Evolutionary conservation across 2,329 filamentous ascomycete genomes (phyloP).

Genomic region (Remersonia thermophila): DNA sequence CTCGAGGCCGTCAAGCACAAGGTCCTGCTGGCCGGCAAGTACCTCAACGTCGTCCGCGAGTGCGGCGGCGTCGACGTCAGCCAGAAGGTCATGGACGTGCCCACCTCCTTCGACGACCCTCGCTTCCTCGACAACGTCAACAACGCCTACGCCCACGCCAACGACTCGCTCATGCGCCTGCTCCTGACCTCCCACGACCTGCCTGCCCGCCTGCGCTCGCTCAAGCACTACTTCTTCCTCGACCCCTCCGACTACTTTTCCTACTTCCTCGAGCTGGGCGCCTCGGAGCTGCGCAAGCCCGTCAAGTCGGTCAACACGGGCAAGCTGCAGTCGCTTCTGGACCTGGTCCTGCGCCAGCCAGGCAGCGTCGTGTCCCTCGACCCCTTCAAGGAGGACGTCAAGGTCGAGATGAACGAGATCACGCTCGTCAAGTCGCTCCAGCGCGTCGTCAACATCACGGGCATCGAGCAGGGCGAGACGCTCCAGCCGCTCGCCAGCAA

Average conservation of each 20-base stretch:
- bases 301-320: conserved; percentile 79
- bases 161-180: conserved; percentile 81
- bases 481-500: conserved; percentile 57
- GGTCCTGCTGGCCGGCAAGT: conserved; percentile 89
- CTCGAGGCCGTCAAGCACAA: conserved; percentile 86
- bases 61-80: conserved; percentile 92
- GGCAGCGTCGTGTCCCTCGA: conserved; percentile 89
- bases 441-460: conserved; percentile 91
- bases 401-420: conserved; percentile 92
- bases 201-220: conserved; percentile 70
- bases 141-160: conserved; percentile 86
- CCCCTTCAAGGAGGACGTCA: conserved; percentile 96
- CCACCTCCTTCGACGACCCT: conserved; percentile 79
- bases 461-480: conserved; percentile 79
- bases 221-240: conserved; percentile 99
- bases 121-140: conserved; percentile 95
- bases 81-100: conserved; percentile 78
- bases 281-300: conserved; percentile 81
- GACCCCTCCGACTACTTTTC: conserved; percentile 97
- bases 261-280: conserved; percentile 86
- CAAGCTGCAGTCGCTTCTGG: conserved; percentile 91
- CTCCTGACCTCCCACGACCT: conserved; percentile 87
- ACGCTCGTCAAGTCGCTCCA: conserved; percentile 88
- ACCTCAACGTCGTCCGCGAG: conserved; percentile 93
- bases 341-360: conserved; percentile 89